phyloP scores from a whole-genome alignment of 768 basidiomycete species.

The Agaricus subrufescens region DNA sequence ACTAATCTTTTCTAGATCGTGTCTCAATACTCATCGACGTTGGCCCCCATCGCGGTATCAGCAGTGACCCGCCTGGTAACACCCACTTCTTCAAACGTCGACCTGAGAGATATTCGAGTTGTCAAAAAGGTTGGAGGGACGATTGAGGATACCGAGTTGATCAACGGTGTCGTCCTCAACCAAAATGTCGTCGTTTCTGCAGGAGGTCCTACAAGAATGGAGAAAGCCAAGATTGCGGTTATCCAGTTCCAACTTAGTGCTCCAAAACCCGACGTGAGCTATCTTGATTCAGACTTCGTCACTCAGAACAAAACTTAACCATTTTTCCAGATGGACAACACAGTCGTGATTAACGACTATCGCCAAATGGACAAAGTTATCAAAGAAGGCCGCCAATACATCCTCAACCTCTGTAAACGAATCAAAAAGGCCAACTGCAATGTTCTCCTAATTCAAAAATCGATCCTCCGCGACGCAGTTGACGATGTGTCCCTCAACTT shows the following conservation, averaged over 20 bases:
- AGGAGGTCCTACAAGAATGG: slow-evolving; percentile 91
- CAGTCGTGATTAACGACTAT: slow-evolving; percentile 98
- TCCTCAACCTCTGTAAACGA: slow-evolving; percentile 97
- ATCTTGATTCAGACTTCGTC: not conserved
- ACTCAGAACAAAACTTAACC: slow-evolving; percentile 11
- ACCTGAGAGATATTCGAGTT: slow-evolving; percentile 91
- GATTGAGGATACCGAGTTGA: slow-evolving; percentile 96
- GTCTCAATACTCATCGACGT: slow-evolving; percentile 95
- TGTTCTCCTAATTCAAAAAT: slow-evolving; percentile 98
- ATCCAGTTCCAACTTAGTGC: slow-evolving; percentile 98
- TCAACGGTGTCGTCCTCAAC: slow-evolving; percentile 96
- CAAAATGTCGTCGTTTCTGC: slow-evolving; percentile 89
- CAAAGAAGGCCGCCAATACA: slow-evolving; percentile 97
- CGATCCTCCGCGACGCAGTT: slow-evolving; percentile 98
- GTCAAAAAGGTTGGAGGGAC: slow-evolving; percentile 99
- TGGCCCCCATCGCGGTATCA: slow-evolving; percentile 98
- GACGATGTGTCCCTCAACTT: slow-evolving; percentile 97
- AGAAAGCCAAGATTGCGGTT: slow-evolving; percentile 97
- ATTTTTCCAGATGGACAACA: slow-evolving; percentile 90
- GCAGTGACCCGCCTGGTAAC: slow-evolving; percentile 92
- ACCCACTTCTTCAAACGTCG: slow-evolving; percentile 88
- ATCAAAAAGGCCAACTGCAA: slow-evolving; percentile 99
- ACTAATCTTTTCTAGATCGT: slow-evolving; percentile 64
- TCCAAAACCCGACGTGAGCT: slow-evolving; percentile 92
- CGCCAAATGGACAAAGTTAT: slow-evolving; percentile 99